phyloP scores from a whole-genome alignment of 805 yeast genomes.

The Ogataea zsoltii region DNA sequence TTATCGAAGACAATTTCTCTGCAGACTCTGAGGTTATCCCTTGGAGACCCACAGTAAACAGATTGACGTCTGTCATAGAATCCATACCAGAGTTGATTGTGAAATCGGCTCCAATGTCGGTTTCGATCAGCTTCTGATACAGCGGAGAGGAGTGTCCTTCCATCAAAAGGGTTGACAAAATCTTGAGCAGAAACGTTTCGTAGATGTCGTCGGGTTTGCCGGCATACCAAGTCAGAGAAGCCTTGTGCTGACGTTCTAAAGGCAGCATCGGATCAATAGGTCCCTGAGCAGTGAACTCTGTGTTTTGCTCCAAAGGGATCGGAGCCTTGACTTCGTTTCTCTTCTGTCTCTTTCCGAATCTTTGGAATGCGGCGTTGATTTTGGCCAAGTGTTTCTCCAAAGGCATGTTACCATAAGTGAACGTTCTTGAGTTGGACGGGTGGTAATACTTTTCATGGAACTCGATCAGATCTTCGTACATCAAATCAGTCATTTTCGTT shows the following conservation, averaged over 20 bases:
- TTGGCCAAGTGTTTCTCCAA: slow-evolving; percentile 58
- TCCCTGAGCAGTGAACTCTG: slow-evolving; percentile 51
- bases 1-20: slow-evolving; percentile 48
- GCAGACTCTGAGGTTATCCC: slow-evolving; percentile 56
- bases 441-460: slow-evolving; percentile 81
- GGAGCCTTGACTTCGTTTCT: slow-evolving; percentile 45
- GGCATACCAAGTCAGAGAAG: slow-evolving; percentile 86
- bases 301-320: slow-evolving; percentile 38
- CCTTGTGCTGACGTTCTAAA: slow-evolving; percentile 66
- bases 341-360: slow-evolving; percentile 52
- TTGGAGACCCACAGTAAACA: slow-evolving; percentile 84
- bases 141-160: slow-evolving; percentile 94
- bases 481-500: slow-evolving; percentile 65
- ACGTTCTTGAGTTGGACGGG: slow-evolving; percentile 85
- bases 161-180: slow-evolving; percentile 67
- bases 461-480: slow-evolving; percentile 71
- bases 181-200: slow-evolving; percentile 69
- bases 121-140: slow-evolving; percentile 82
- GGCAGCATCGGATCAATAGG: slow-evolving; percentile 82
- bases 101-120: slow-evolving; percentile 82
- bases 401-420: slow-evolving; percentile 82
- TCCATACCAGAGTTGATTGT: slow-evolving; percentile 88
- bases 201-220: slow-evolving; percentile 72
- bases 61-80: slow-evolving; percentile 69
- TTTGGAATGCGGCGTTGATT: slow-evolving; percentile 49